phyloP scores from a whole-genome alignment of 805 yeast species.

The Dipodascopsis uninucleata region DNA sequence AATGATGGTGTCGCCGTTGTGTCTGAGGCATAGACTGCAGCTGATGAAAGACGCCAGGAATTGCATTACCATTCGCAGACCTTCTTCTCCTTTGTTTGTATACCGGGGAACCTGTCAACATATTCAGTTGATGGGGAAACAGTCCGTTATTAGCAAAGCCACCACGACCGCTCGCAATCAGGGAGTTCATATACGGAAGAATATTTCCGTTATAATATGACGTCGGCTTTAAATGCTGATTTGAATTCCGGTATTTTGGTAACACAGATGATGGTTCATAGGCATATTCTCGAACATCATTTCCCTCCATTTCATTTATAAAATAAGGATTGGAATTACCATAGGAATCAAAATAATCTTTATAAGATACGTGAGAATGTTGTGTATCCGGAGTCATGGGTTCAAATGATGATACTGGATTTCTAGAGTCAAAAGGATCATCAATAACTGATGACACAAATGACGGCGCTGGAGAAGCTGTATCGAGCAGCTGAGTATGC shows the following conservation, averaged over 20 bases:
- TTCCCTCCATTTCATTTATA: not conserved
- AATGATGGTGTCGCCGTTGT: conserved; percentile 8
- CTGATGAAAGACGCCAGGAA: not conserved
- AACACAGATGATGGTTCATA: not conserved
- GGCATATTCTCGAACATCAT: not conserved
- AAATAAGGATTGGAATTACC: not conserved
- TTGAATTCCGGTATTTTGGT: not conserved
- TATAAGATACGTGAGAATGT: conserved; percentile 11
- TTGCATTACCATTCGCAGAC: not conserved
- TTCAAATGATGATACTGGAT: conserved; percentile 8
- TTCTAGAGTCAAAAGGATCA: conserved; percentile 4
- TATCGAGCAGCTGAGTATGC: conserved; percentile 1
- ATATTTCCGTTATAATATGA: not conserved
- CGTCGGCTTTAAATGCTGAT: not conserved
- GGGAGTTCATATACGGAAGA: not conserved
- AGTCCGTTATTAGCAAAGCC: too few species aligned
- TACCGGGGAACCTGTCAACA: conserved; percentile 17
- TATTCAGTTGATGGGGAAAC: conserved; percentile 2
- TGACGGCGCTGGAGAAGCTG: conserved; percentile 22
- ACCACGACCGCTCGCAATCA: too few species aligned
- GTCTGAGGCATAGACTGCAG: not conserved
- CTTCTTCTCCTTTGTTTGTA: conserved; percentile 25
- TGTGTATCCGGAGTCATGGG: conserved; percentile 28
- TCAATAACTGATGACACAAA: conserved; percentile 18
- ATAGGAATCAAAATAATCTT: not conserved